Conservation (phyloP, 352 stramenopile species). For the Phytophthora sansomeana region DNA sequence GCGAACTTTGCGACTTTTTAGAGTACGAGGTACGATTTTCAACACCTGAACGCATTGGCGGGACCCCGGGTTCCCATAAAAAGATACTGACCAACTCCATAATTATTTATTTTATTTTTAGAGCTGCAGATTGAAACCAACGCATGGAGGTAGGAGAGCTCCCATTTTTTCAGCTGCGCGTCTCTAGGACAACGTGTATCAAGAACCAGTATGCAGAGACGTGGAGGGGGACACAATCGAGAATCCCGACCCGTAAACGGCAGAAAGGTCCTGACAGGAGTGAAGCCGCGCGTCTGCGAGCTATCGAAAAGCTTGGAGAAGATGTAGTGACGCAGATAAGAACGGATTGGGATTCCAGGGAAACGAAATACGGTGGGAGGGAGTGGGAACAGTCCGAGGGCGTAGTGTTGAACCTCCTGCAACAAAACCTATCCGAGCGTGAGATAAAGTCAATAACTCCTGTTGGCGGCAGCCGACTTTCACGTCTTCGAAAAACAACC, state of each 20-base stretch:
- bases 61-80: slow-evolving; percentile 1
- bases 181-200: too few relatives aligned
- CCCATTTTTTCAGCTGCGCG: too few relatives aligned
- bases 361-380: not conserved
- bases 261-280: slow-evolving; percentile 2
- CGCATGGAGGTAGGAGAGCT: too few relatives aligned
- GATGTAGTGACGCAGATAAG: not conserved
- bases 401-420: too few relatives aligned
- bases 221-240: not conserved
- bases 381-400: slow-evolving; percentile 12
- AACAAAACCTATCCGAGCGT: too few relatives aligned
- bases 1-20: too few relatives aligned
- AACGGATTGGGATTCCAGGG: slow-evolving; percentile 5
- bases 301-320: slow-evolving; percentile 4
- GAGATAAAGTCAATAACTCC: too few relatives aligned
- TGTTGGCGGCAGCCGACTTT: too few relatives aligned
- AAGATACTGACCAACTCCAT: not conserved
- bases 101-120: slow-evolving; percentile 5
- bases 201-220: not conserved
- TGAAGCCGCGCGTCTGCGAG: slow-evolving; percentile 2
- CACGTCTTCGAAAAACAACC: too few relatives aligned
- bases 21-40: too few relatives aligned
- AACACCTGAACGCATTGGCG: not conserved
- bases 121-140: too few relatives aligned
- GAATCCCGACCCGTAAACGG: slow-evolving; percentile 4